Conservation (phyloP, 352 stramenopile species). For the Pythium brassicae region DNA sequence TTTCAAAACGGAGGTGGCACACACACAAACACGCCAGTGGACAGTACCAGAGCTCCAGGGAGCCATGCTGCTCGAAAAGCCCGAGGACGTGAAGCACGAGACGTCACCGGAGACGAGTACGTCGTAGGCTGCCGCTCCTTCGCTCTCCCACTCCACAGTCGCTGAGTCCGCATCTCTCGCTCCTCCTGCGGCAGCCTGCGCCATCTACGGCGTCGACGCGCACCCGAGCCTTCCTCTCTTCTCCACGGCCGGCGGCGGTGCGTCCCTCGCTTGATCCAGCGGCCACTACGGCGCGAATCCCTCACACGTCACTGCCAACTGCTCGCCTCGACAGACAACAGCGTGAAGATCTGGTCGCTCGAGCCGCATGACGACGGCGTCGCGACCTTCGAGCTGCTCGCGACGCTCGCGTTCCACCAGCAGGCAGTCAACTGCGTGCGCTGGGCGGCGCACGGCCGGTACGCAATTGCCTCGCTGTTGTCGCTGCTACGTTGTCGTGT, state of each 20-base stretch:
- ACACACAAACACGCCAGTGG: too few species aligned
- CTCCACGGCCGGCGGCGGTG: conserved; percentile 73
- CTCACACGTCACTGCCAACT: too few species aligned
- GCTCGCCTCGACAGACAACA: conserved; percentile 37
- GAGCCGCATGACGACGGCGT: conserved; percentile 27
- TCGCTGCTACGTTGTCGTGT: too few species aligned
- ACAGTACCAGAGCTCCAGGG: not conserved
- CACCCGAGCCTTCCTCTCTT: conserved; percentile 72
- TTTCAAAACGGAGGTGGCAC: too few species aligned
- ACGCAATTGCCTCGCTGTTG: not conserved
- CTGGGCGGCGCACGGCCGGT: conserved; percentile 67
- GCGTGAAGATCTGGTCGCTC: conserved; percentile 83
- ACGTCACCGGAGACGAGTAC: conserved; percentile 62
- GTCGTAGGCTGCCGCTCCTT: conserved; percentile 1
- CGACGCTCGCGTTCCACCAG: conserved; percentile 76
- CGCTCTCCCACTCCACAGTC: not conserved
- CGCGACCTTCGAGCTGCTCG: conserved; percentile 74
- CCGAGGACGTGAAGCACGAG: conserved; percentile 67
- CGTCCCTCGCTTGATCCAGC: not conserved
- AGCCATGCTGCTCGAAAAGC: conserved; percentile 81
- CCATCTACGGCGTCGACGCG: conserved; percentile 83
- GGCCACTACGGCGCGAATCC: not conserved
- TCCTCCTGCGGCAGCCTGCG: conserved; percentile 35
- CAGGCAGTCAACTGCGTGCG: conserved; percentile 86
- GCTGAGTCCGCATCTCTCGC: conserved; percentile 7